Evolutionary conservation across 805 yeast genomes (phyloP).

Genomic region (Saccharomycodes ludwigii): DNA sequence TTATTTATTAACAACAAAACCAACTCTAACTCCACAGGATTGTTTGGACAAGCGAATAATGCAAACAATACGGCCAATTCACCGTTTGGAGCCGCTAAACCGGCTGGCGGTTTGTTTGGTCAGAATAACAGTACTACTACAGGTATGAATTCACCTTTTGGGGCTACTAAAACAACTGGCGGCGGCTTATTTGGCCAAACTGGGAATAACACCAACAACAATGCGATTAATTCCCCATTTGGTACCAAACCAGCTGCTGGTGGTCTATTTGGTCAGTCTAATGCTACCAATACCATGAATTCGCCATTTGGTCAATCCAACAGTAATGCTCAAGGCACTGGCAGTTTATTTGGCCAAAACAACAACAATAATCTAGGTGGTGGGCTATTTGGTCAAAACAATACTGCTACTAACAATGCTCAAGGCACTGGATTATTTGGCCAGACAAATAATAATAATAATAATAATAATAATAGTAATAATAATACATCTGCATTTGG

Average conservation of each 20-base stretch:
- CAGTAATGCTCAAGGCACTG: conserved; percentile 16
- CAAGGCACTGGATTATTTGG: conserved; percentile 14
- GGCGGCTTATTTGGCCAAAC: conserved; percentile 20
- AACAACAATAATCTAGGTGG: conserved; percentile 12
- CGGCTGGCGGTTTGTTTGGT: conserved; percentile 21
- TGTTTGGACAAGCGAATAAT: conserved; percentile 23
- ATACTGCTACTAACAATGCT: too few species aligned
- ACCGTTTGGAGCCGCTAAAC: conserved; percentile 33
- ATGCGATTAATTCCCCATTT: conserved; percentile 6
- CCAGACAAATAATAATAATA: conserved; percentile 12
- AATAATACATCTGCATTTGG: too few species aligned
- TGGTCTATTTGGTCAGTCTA: conserved; percentile 29
- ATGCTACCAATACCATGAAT: conserved; percentile 18
- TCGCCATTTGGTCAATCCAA: conserved; percentile 24
- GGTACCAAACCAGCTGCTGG: conserved; percentile 11
- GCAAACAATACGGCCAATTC: conserved; percentile 17
- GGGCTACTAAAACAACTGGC: conserved; percentile 9
- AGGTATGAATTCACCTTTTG: conserved; percentile 16
- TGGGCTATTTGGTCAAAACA: conserved; percentile 21
- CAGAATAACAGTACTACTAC: conserved; percentile 13
- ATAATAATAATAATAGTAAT: conserved; percentile 15
- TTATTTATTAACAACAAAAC: too few species aligned
- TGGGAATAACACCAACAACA: conserved; percentile 21
- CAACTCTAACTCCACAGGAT: conserved; percentile 11
- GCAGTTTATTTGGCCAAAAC: conserved; percentile 25